Evolutionary conservation across 352 stramenopile genomes (phyloP), one percentile per base, ranked within the genome.

Genomic region (Phytophthora rubi): DNA sequence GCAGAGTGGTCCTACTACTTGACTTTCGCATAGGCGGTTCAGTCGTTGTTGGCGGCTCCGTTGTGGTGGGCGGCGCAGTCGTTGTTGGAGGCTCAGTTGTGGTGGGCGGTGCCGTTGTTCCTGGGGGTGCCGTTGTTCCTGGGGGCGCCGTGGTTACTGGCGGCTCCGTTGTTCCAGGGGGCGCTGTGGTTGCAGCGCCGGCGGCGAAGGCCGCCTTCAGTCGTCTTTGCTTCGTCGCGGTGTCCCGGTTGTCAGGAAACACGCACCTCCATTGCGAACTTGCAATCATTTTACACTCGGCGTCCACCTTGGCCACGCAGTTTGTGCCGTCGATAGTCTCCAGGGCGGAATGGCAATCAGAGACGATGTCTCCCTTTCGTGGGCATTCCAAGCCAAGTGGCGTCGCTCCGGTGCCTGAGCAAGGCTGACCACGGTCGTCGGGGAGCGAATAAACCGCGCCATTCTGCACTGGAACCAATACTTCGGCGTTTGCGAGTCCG

Each of bases 291-390:
- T n/a, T 16, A 26, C 44, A 51, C 18, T 51, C n/a, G 3, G 44
- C 44, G n/a, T 51, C 44, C n/a, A 51, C 44, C 44, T 51, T 51
- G 44, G 44, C 44, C 44, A 51, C 44, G n/a, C 44, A 51, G 0
- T 51, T 51, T n/a, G 15, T 21, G 44, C 18, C 44, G n/a, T 28
- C 44, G n/a, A 51, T 28, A 16, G 44, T 52, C 45, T 13, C n/a
- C 18, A 52, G n/a, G 7, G 1, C 16, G 8, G 45, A 28, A 52
- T 30, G 45, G 9, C 45, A 52, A 26, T 28, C 18, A 6, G 45
- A 13, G 8, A 28, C 13, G 8, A 30, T 12, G 8, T 52, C 45
- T 12, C 45, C 45, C 45, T 52, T 52, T 52, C n/a, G 45, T 26
- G 45, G 45, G 45, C 45, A 52, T 12, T 0, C 45, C 8, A 52